These are phyloP conservation scores for Ophiostoma piceae DNA, from an alignment of 2,329 filamentous ascomycete genomes.

Conservation along the genomic window DNA sequence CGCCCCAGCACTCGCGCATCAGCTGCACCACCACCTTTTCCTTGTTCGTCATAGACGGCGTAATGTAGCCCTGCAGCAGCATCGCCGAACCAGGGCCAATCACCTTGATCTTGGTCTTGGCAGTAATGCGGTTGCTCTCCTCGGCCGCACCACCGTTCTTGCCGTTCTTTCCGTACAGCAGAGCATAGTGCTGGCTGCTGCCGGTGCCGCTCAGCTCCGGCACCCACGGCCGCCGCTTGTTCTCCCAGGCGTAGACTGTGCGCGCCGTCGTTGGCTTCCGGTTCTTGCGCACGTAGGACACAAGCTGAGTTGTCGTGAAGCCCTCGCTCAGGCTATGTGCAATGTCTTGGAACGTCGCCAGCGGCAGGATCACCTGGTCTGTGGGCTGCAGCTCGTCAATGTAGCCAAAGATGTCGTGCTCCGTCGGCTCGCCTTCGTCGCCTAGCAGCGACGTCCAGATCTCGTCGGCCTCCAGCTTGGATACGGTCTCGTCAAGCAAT, in stretches of 20 bases:
- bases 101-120: neutral
- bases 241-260: conserved; percentile 38
- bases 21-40: conserved; percentile 40
- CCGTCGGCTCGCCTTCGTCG: conserved; percentile 27
- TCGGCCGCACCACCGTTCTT: too few species aligned
- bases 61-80: conserved; percentile 23
- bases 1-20: conserved; percentile 46
- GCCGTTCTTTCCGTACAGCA: neutral
- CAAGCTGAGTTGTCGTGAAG: conserved; percentile 46
- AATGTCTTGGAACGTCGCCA: conserved; percentile 41
- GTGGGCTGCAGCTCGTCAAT: conserved; percentile 47
- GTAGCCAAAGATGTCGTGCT: conserved; percentile 40
- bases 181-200: conserved; percentile 8
- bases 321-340: conserved; percentile 39
- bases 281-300: conserved; percentile 37
- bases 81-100: conserved; percentile 21
- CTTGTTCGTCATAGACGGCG: conserved; percentile 35
- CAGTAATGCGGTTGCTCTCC: neutral
- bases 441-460: conserved; percentile 21
- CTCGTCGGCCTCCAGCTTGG: conserved; percentile 13
- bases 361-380: conserved; percentile 37
- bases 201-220: conserved; percentile 32
- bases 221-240: conserved; percentile 40
- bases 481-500: conserved; percentile 7
- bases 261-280: conserved; percentile 8